phyloP scores from a whole-genome alignment of 768 basidiomycete species.

The Mycena rebaudengoi region DNA sequence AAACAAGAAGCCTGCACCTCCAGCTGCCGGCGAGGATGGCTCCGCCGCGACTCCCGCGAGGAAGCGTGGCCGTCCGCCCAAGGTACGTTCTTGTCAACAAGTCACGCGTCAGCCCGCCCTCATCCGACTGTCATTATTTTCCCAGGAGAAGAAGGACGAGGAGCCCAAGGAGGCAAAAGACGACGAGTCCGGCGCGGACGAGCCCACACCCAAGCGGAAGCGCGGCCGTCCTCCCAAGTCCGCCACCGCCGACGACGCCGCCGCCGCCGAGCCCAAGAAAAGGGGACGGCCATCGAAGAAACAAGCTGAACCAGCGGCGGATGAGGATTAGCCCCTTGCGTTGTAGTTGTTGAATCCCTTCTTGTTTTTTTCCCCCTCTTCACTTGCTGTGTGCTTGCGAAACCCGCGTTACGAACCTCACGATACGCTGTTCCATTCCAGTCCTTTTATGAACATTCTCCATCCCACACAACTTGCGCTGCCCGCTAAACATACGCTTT shows the following conservation, averaged over 20 bases:
- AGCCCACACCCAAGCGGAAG: constrained; percentile 67
- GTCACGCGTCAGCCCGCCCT: constrained; percentile 30
- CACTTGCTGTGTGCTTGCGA: constrained; percentile 15
- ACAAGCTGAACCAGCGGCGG: constrained; percentile 24
- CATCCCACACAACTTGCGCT: constrained; percentile 32
- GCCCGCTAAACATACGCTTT: constrained; percentile 19
- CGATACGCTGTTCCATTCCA: not conserved
- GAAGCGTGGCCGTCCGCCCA: constrained; percentile 76
- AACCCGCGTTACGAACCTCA: constrained; percentile 8
- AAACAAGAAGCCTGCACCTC: constrained; percentile 58
- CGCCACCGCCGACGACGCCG: constrained; percentile 63
- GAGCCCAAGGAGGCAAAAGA: constrained; percentile 55
- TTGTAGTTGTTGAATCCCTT: not conserved
- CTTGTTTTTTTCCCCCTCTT: constrained; percentile 11
- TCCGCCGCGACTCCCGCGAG: constrained; percentile 46
- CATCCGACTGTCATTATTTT: constrained; percentile 25
- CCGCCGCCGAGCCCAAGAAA: constrained; percentile 67
- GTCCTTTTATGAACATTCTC: constrained; percentile 34
- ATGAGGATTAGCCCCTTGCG: constrained; percentile 20
- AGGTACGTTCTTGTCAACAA: constrained; percentile 49
- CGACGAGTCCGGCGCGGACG: constrained; percentile 54
- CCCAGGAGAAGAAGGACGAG: constrained; percentile 29
- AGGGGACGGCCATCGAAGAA: constrained; percentile 77
- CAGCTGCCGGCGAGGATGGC: constrained; percentile 45
- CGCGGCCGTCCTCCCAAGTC: constrained; percentile 81